Conservation (phyloP, 2,329 filamentous ascomycete genomes). For the Sporothrix euskadiensis region DNA sequence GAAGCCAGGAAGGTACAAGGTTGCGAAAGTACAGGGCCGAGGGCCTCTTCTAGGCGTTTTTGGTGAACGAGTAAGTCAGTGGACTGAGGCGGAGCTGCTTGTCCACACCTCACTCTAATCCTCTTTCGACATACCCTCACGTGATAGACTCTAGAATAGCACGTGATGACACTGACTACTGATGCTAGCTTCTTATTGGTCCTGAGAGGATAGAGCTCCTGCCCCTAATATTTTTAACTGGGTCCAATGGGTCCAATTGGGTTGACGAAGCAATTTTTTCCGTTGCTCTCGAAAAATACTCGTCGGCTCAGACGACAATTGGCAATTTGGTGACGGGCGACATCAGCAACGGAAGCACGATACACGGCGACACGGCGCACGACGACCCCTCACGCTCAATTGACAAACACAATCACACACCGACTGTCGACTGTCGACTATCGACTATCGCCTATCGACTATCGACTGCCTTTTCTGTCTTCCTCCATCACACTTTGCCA, state of each 20-base stretch:
- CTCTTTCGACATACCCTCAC: background rate
- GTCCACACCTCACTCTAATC: background rate
- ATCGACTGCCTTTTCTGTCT: background rate
- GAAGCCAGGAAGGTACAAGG: background rate
- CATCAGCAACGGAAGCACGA: background rate
- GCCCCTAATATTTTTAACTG: background rate
- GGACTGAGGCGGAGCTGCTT: background rate
- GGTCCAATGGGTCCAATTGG: background rate
- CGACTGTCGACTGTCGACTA: too few relatives aligned
- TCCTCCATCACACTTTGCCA: background rate
- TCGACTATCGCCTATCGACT: too few relatives aligned
- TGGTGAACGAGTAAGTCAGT: background rate
- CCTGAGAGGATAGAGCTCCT: background rate
- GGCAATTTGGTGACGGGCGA: too few relatives aligned
- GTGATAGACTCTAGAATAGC: background rate
- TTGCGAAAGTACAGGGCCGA: too few relatives aligned
- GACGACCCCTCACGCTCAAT: background rate
- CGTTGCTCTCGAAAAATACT: conserved; percentile 2
- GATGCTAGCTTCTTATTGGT: background rate
- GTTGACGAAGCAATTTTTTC: conserved; percentile 16
- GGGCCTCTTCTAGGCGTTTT: background rate
- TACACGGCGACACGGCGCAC: background rate
- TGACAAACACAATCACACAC: background rate
- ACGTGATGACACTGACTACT: background rate
- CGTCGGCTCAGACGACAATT: background rate